Evolutionary conservation across 441 rosid genomes (phyloP), one percentile per base, ranked within the genome.

Genomic region (Erodium chrysanthum): DNA sequence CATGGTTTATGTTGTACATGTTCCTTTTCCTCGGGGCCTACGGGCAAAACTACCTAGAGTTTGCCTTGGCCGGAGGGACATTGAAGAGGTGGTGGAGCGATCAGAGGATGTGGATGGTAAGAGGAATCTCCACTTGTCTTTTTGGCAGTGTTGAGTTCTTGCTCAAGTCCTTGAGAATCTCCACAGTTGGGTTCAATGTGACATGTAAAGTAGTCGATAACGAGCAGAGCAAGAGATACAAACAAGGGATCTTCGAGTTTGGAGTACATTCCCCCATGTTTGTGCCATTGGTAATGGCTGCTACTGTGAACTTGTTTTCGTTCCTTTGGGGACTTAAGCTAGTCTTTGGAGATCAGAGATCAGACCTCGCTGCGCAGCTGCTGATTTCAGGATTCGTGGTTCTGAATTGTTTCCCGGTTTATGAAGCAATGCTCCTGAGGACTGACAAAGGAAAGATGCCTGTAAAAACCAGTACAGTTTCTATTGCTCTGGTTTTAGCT

Each of bases 71-170:
- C 20, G 83, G 83, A 11, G 84, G 84, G 18, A 83, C 84, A 21
- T 23, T 76, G 69, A 64, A 66, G 7, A 78, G 65, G 52, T 91
- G 97, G 97, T 85, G 90, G 91, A 89, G 79, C 65, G 88, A 85
- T 68, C 94, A 86, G 71, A 79, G 94, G 60, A 81, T 87, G 54
- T 91, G 88, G 85, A 37, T 71, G 46, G 69, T 86, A 14, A 82
- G 78, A 46, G 94, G 92, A 15, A 10, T 80, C 1, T 62, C 96
- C 7, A 71, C 86, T 66, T 70, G 8, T 67, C 20, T 76, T 9
- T 85, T 82, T 15, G 88, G 84, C 4, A 14, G 62, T 18, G 1
- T 77, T 6, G 90, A 87, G 78, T 85, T 70, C 77, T 22, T 70
- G 3, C 80, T 81, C 65, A 83, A 79, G 70, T 68, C 66, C 68